Evolutionary conservation across 768 basidiomycete genomes (phyloP).

Genomic region (Mycena vitilis): DNA sequence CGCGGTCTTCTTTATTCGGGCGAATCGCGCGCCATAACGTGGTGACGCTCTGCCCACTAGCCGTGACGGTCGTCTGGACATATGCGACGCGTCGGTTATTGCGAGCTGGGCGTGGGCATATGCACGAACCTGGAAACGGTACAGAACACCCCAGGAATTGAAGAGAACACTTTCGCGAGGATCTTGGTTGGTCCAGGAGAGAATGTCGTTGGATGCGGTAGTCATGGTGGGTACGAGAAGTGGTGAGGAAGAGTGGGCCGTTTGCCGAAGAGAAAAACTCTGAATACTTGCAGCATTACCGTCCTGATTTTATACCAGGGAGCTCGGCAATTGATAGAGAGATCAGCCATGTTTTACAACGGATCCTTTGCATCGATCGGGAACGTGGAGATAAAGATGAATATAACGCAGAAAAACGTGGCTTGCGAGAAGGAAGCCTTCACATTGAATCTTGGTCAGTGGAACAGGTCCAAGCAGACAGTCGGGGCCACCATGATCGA

Average conservation of each 20-base stretch:
- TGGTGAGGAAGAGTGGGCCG: constrained; percentile 39
- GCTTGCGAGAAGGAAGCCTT: constrained; percentile 73
- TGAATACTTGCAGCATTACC: constrained; percentile 44
- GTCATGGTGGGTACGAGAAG: constrained; percentile 51
- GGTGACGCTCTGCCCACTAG: constrained; percentile 77
- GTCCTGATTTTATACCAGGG: constrained; percentile 68
- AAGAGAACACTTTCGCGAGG: constrained; percentile 87
- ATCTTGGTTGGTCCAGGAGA: constrained; percentile 91
- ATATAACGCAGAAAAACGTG: constrained; percentile 74
- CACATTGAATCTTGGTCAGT: constrained; percentile 73
- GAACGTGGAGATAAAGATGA: constrained; percentile 86
- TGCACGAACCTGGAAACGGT: constrained; percentile 77
- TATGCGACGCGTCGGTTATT: constrained; percentile 40
- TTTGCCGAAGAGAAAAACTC: constrained; percentile 44
- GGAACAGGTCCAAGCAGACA: constrained; percentile 77
- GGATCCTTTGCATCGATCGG: constrained; percentile 72
- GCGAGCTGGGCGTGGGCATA: constrained; percentile 32
- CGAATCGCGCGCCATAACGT: constrained; percentile 86
- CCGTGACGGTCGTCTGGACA: constrained; percentile 71
- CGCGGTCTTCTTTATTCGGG: constrained; percentile 87
- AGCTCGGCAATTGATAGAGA: constrained; percentile 57
- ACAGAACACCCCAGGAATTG: constrained; percentile 83
- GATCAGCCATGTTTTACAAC: constrained; percentile 55
- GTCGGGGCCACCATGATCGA: constrained; percentile 74
- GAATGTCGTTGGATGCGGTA: constrained; percentile 70